Percentiles rank a stretch among this genome's conserved stretches.
Conservation (phyloP, 352 stramenopile species). For the Pythium rishiriense region DNA sequence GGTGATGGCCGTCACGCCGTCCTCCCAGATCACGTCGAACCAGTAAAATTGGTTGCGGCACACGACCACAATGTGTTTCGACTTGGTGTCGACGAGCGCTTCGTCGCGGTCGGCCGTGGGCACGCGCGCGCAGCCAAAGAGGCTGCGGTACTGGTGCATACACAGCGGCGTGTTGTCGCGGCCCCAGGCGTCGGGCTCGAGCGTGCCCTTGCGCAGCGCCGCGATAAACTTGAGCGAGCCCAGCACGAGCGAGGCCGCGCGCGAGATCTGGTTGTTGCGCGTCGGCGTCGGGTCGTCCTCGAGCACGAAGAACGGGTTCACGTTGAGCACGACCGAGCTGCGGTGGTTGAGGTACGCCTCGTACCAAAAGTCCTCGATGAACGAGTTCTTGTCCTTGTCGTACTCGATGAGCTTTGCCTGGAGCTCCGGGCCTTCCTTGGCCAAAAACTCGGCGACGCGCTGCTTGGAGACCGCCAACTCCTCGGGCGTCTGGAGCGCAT, state of each 20-base stretch:
- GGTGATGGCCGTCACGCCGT: conserved; percentile 85
- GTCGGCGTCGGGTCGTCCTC: conserved; percentile 88
- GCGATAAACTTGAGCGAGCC: conserved; percentile 92
- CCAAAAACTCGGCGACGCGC: conserved; percentile 61
- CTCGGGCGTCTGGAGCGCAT: conserved; percentile 71
- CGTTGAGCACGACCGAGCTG: conserved; percentile 93
- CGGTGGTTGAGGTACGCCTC: conserved; percentile 94
- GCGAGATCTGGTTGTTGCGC: conserved; percentile 88
- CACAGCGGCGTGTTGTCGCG: conserved; percentile 86
- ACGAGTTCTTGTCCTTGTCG: conserved; percentile 72
- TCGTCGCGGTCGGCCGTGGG: conserved; percentile 71
- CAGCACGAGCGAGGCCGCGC: conserved; percentile 90
- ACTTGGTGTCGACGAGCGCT: conserved; percentile 80
- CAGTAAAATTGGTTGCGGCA: conserved; percentile 95
- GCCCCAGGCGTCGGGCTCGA: conserved; percentile 90
- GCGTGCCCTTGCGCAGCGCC: conserved; percentile 84
- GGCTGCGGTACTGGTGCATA: conserved; percentile 95
- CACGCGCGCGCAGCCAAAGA: conserved; percentile 90
- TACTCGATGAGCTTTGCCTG: conserved; percentile 75
- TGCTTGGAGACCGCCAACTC: conserved; percentile 57
- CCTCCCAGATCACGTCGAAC: conserved; percentile 91
- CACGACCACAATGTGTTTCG: conserved; percentile 93
- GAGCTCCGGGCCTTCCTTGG: conserved; percentile 66
- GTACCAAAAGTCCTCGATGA: conserved; percentile 95
- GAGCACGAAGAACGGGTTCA: conserved; percentile 97